These are phyloP conservation scores for Silene conica DNA, from an alignment of 148 eudicot species.

Conservation along the genomic window DNA sequence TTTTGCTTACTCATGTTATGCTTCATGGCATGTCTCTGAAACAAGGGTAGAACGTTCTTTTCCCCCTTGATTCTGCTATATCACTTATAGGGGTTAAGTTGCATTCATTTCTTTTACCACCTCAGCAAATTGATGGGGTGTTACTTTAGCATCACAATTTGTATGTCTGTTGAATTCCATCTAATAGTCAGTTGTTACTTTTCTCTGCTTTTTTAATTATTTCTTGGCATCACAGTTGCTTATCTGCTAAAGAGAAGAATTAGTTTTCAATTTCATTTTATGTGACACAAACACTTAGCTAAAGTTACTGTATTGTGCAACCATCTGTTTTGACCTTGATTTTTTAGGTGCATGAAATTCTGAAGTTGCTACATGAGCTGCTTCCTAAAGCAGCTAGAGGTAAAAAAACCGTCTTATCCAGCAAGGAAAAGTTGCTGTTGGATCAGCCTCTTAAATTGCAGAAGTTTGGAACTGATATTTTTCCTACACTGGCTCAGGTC, in stretches of 20 bases:
- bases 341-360: slow-evolving; percentile 62
- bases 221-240: no score
- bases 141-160: neutral
- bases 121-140: neutral
- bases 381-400: slow-evolving; percentile 56
- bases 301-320: neutral
- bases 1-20: neutral
- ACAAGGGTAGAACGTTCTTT: no score
- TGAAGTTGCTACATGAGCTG: slow-evolving; percentile 75
- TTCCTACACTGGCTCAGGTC: slow-evolving; percentile 73
- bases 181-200: neutral
- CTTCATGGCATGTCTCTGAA: no score
- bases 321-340: neutral
- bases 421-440: slow-evolving; percentile 52
- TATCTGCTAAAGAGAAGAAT: no score
- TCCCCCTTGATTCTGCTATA: no score
- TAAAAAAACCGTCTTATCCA: slow-evolving; percentile 30
- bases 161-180: neutral
- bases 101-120: neutral
- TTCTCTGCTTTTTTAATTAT: no score
- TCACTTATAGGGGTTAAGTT: neutral
- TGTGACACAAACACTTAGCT: neutral
- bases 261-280: neutral
- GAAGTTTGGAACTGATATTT: slow-evolving; percentile 68
- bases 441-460: slow-evolving; percentile 54